Evolutionary conservation across 2,329 filamentous ascomycete species (phyloP), one percentile per base, ranked within the genome.

Genomic region (Tolypocladium cylindrosporum): DNA sequence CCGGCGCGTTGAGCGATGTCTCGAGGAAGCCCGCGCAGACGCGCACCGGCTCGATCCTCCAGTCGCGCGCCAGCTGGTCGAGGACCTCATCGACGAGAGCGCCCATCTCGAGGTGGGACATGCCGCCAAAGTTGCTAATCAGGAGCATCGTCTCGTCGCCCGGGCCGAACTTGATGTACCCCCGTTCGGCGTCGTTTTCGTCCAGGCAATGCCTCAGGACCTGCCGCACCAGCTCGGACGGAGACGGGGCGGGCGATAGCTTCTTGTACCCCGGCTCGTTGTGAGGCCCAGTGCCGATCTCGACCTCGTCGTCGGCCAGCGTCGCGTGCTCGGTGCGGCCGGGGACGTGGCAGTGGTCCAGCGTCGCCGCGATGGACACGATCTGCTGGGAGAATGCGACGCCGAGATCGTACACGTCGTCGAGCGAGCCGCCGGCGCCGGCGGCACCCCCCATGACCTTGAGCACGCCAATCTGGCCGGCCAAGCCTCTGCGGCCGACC

Each of bases 1-100:
- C 87, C 0, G 86, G 80, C 0, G 85, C 87, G 62, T 90, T 89
- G 64, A 90, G 78, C 19, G 85, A 88, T 0, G 87, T 89, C 78
- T 89, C 88, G 58, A 86, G 79, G 36, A 82, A 85, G 1, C 87
- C 87, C 0, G 79, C 74, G 55, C 82, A 77, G 55, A 88, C 78
- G 37, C 87, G 77, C 4, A 77, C 75, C 0, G 81, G 80, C 53
- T 72, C 68, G 5, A 82, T 74, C 7, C 73, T 71, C 77, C 79
- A 84, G 59, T 75, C 67, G 0, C 58, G 61, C 8, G 70, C 71
- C 13, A 84, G 69, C 64, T 83, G 81, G 41, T 74, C 72, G 8
- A 82, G 73, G 13, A 82, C 66, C 67, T 83, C 80, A 58, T 82
- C 76, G 14, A 79, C 72, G 4, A 83, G 69, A 1, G 80, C 82